These are phyloP conservation scores for Hericium alpestre DNA, from an alignment of 768 basidiomycete genomes.

Conservation along the genomic window DNA sequence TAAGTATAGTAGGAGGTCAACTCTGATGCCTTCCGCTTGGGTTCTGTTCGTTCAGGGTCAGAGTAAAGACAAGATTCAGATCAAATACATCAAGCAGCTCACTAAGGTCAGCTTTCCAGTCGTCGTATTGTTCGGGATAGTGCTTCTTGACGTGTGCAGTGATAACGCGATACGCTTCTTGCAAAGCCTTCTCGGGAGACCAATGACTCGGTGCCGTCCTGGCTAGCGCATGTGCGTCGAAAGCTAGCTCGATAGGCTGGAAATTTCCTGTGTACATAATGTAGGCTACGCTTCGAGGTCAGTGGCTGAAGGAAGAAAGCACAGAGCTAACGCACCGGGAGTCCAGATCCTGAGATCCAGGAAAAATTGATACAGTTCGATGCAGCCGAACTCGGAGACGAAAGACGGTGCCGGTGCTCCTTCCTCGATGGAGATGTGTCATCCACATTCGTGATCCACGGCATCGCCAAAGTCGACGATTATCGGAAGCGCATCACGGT, in stretches of 20 bases:
- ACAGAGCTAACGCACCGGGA: neutral
- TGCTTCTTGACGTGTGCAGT: neutral
- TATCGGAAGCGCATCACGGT: no score
- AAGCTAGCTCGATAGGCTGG: neutral
- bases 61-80: neutral
- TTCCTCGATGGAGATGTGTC: neutral
- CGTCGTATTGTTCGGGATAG: neutral
- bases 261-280: neutral
- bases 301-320: neutral
- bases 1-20: neutral
- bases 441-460: neutral
- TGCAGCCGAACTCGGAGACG: neutral
- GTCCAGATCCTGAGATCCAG: neutral
- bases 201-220: neutral
- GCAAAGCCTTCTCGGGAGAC: neutral
- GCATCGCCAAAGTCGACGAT: neutral
- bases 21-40: neutral
- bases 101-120: neutral
- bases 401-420: neutral
- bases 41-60: neutral
- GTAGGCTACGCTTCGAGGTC: neutral
- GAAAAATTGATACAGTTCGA: neutral
- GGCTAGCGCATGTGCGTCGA: neutral
- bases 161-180: neutral
- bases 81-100: no score